Conservation (phyloP, 176 grass and related monocot species). For the Luzula sylvatica region DNA sequence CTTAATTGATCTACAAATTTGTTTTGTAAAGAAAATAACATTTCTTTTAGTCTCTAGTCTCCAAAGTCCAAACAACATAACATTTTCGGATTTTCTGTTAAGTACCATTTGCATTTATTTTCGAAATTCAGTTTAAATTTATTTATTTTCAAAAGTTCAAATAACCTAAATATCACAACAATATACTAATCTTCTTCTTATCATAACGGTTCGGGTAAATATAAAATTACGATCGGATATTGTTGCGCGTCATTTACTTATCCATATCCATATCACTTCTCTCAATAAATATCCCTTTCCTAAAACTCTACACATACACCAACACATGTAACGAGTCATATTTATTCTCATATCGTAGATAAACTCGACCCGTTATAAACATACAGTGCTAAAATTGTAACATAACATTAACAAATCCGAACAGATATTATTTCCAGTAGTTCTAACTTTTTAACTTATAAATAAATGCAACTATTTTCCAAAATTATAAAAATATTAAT, state of each 20-base stretch:
- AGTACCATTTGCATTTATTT: no score
- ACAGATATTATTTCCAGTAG: not conserved
- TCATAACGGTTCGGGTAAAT: not conserved
- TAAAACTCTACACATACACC: not conserved
- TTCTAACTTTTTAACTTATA: not conserved
- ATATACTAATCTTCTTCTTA: no score
- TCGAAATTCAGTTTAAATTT: no score
- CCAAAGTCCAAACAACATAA: no score
- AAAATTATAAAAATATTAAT: not conserved
- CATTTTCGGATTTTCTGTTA: no score
- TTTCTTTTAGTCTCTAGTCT: no score
- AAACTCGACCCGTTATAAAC: not conserved
- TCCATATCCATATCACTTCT: slow-evolving; percentile 8
- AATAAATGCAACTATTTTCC: not conserved
- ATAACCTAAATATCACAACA: no score
- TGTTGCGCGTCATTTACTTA: not conserved
- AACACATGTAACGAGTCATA: not conserved
- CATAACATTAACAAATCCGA: not conserved
- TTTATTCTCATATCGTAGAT: not conserved
- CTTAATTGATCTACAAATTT: no score
- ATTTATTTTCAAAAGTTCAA: no score
- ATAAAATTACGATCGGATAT: not conserved
- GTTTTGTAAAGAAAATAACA: no score
- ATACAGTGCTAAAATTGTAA: not conserved
- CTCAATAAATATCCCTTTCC: not conserved